A percentile compares a stretch with the other conserved stretches of the same genome.
These are phyloP conservation scores for Apiospora marii DNA, from an alignment of 2,329 filamentous ascomycete genomes.

Conservation along the genomic window DNA sequence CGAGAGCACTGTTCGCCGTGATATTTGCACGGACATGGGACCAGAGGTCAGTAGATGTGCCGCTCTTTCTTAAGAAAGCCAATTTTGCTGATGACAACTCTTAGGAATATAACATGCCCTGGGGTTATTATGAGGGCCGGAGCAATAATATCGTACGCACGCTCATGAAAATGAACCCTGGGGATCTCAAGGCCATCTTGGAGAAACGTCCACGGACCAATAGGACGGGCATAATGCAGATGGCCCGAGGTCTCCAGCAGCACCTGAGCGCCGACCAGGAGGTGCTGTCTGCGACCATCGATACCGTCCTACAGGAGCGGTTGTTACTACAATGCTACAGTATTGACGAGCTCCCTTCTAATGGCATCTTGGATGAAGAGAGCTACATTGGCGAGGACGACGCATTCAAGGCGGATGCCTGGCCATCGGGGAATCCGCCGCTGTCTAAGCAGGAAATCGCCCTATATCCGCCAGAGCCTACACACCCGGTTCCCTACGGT, in stretches of 20 bases:
- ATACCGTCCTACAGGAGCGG: conserved; percentile 40
- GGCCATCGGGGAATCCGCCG: conserved; percentile 36
- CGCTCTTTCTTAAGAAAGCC: too few species aligned
- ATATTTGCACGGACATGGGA: conserved; percentile 41
- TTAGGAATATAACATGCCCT: conserved; percentile 32
- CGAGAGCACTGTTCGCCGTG: conserved; percentile 36
- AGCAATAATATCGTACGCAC: conserved; percentile 46
- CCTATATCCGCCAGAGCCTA: conserved; percentile 32
- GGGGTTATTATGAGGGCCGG: conserved; percentile 38
- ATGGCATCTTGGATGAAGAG: conserved; percentile 41
- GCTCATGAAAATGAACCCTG: conserved; percentile 57
- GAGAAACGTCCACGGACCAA: conserved; percentile 55
- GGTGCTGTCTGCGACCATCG: conserved; percentile 37
- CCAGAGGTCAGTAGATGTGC: conserved; percentile 33
- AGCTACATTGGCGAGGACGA: conserved; percentile 29
- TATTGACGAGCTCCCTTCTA: conserved; percentile 31
- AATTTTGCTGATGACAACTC: not conserved
- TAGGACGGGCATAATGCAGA: conserved; percentile 52
- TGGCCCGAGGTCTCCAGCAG: conserved; percentile 50
- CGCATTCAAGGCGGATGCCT: conserved; percentile 32
- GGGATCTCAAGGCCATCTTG: conserved; percentile 58
- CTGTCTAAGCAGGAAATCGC: conserved; percentile 31
- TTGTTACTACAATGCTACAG: conserved; percentile 30
- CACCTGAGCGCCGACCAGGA: conserved; percentile 51
- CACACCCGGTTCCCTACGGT: conserved; percentile 32